A percentile compares a stretch with the other conserved stretches of the same genome.
Conservation (phyloP, 1,284 basidiomycete species). For the Caloboletus inedulis region DNA sequence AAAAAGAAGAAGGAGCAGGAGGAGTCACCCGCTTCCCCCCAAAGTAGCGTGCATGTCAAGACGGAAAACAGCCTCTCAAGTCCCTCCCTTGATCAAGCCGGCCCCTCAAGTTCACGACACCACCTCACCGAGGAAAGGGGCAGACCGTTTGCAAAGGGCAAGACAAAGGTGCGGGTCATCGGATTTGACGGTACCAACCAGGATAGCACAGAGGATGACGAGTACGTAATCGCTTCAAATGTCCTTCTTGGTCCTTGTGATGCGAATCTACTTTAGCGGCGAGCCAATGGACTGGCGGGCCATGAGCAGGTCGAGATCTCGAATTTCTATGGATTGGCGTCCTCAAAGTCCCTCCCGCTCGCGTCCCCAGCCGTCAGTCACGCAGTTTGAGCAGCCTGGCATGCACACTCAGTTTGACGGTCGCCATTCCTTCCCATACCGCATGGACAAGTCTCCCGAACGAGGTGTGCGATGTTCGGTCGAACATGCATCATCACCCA, state of each 20-base stretch:
- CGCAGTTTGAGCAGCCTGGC: slow-evolving; percentile 45
- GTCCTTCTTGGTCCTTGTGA: slow-evolving; percentile 16
- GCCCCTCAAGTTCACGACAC: slow-evolving; percentile 7
- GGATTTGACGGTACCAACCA: slow-evolving; percentile 76
- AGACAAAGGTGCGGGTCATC: slow-evolving; percentile 67
- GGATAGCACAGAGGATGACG: slow-evolving; percentile 63
- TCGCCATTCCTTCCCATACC: slow-evolving; percentile 42
- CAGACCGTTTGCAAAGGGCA: slow-evolving; percentile 72
- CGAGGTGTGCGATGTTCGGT: slow-evolving; percentile 24
- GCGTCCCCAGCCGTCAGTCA: slow-evolving; percentile 53
- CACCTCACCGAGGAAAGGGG: slow-evolving; percentile 53
- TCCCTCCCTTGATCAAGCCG: slow-evolving; percentile 8
- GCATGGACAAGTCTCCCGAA: slow-evolving; percentile 30
- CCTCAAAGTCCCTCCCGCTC: slow-evolving; percentile 73
- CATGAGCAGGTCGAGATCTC: slow-evolving; percentile 87
- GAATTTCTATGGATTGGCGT: slow-evolving; percentile 85
- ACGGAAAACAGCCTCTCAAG: slow-evolving; percentile 23
- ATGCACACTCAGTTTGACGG: slow-evolving; percentile 40
- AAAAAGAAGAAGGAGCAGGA: slow-evolving; percentile 83
- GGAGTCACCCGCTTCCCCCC: slow-evolving; percentile 30
- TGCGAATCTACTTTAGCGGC: slow-evolving; percentile 38
- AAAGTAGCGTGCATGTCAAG: slow-evolving; percentile 25
- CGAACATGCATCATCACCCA: slow-evolving; percentile 35
- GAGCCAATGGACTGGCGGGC: slow-evolving; percentile 91
- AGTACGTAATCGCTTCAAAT: slow-evolving; percentile 58